phyloP scores from a whole-genome alignment of 202 grass and related monocot genomes.

The Miscanthus sacchariflorus region DNA sequence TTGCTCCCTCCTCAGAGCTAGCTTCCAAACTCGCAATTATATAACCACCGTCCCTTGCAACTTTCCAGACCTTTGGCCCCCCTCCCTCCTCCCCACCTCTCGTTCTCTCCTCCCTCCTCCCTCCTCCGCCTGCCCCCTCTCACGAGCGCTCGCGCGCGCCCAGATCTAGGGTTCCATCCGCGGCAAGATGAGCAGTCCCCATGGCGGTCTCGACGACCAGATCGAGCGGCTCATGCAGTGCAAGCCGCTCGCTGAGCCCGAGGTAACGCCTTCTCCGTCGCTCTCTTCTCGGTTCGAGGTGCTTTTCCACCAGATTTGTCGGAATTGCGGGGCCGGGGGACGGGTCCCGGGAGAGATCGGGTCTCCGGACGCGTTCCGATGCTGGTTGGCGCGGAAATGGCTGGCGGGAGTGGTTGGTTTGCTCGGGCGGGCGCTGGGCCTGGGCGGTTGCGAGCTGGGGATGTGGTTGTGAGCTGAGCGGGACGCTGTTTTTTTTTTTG shows the following conservation, averaged over 20 bases:
- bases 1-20: background rate
- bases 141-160: slow-evolving; percentile 4
- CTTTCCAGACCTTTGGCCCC: slow-evolving; percentile 44
- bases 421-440: background rate
- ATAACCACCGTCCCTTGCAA: slow-evolving; percentile 50
- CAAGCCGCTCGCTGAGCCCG: slow-evolving; percentile 91
- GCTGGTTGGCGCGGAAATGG: slow-evolving; percentile 18
- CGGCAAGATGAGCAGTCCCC: slow-evolving; percentile 67
- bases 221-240: slow-evolving; percentile 99
- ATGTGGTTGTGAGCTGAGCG: background rate
- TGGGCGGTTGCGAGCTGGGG: slow-evolving; percentile 6
- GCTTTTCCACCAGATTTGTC: slow-evolving; percentile 54
- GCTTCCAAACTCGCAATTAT: slow-evolving; percentile 51
- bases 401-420: slow-evolving; percentile 32
- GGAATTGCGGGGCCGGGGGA: slow-evolving; percentile 12
- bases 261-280: slow-evolving; percentile 55
- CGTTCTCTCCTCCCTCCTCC: slow-evolving; percentile 9
- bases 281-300: background rate
- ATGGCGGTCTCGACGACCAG: slow-evolving; percentile 95
- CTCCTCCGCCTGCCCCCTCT: background rate
- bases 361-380: background rate
- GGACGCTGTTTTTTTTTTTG: background rate
- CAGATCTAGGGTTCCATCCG: slow-evolving; percentile 70
- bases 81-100: slow-evolving; percentile 26
- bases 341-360: slow-evolving; percentile 37